phyloP scores from a whole-genome alignment of 2,329 filamentous ascomycete species.

The Colletotrichum incanum region DNA sequence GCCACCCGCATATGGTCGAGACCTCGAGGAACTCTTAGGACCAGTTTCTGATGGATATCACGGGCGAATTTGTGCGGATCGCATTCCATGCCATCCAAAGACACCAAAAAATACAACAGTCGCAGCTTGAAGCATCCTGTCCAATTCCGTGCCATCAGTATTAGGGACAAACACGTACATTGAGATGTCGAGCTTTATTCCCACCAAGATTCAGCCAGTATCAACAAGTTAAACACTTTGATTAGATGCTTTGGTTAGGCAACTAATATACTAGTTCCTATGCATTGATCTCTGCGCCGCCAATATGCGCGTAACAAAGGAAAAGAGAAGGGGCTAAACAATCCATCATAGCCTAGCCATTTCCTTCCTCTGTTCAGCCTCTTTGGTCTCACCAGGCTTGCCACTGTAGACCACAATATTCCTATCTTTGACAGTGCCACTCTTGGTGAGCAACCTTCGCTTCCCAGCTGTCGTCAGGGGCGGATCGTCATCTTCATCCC shows the following conservation, averaged over 20 bases:
- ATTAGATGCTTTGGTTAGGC: not conserved
- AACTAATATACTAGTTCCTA: too few relatives aligned
- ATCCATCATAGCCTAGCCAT: slow-evolving; percentile 6
- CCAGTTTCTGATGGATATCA: not conserved
- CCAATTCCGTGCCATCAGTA: not conserved
- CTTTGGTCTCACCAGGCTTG: not conserved
- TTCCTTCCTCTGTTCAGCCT: not conserved
- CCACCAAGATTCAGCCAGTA: not conserved
- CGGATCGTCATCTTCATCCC: slow-evolving; percentile 53
- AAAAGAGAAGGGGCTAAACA: not conserved
- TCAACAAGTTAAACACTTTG: not conserved
- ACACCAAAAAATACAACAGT: not conserved
- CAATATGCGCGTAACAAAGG: not conserved
- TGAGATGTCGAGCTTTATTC: not conserved
- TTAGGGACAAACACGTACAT: not conserved
- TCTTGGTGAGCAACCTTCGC: slow-evolving; percentile 47
- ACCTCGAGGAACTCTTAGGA: not conserved
- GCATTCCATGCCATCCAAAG: not conserved
- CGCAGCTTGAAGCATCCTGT: not conserved
- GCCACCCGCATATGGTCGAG: not conserved
- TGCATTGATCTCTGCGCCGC: not conserved
- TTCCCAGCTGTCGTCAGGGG: slow-evolving; percentile 47
- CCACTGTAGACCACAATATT: slow-evolving; percentile 43
- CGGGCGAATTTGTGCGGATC: not conserved
- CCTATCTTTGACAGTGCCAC: slow-evolving; percentile 45